Evolutionary conservation across 2,329 filamentous ascomycete genomes (phyloP).

Genomic region (Phaeosphaeria sp.): DNA sequence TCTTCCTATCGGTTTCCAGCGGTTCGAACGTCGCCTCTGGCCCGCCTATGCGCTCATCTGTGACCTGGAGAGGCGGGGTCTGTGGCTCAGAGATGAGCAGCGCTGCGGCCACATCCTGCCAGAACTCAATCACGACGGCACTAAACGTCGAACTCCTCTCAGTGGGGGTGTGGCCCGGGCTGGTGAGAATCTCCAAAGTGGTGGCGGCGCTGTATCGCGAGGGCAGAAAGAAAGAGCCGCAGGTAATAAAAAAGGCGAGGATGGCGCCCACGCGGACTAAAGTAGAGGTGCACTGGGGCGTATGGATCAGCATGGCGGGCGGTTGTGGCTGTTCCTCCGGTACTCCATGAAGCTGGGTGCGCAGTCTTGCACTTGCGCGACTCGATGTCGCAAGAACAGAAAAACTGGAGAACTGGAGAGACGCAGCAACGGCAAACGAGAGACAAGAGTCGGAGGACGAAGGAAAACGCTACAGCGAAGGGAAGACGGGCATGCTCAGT

Average conservation of each 20-base stretch:
- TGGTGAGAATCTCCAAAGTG: background rate
- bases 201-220: constrained; percentile 7
- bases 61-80: constrained; percentile 16
- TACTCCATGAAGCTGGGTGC: constrained; percentile 5
- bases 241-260: constrained; percentile 17
- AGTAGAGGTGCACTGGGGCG: constrained; percentile 13
- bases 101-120: constrained; percentile 20
- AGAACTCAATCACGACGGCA: constrained; percentile 16
- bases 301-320: constrained; percentile 18
- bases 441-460: background rate
- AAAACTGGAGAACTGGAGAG: too few relatives aligned
- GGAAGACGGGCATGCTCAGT: background rate
- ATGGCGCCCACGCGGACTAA: constrained; percentile 18
- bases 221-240: constrained; percentile 17
- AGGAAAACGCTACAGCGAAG: background rate
- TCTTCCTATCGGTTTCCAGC: constrained; percentile 12
- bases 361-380: background rate
- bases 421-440: background rate
- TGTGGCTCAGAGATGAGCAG: constrained; percentile 21
- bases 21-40: constrained; percentile 16
- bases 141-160: constrained; percentile 20
- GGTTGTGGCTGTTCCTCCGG: background rate
- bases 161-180: constrained; percentile 15
- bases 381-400: background rate
- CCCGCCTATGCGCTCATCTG: constrained; percentile 9